phyloP scores from a whole-genome alignment of 371 early-diverging fungal genomes.

The Syncephalastrum monosporum region DNA sequence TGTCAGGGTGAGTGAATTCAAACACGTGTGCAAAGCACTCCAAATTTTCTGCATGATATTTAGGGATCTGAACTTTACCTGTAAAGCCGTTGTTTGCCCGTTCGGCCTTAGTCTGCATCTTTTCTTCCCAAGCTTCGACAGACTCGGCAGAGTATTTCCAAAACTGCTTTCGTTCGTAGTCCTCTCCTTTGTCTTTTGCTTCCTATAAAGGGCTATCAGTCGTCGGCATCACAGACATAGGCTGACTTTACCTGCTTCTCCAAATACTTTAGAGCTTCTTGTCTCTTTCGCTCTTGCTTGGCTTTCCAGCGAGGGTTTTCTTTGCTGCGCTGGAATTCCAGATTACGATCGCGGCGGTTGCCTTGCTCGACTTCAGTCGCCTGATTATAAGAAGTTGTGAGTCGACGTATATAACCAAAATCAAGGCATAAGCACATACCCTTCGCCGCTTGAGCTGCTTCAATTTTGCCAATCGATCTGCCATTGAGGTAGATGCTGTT shows the following conservation, averaged over 20 bases:
- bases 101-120: constrained; percentile 64
- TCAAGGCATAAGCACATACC: constrained; percentile 3
- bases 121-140: constrained; percentile 86
- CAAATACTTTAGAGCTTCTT: constrained; percentile 72
- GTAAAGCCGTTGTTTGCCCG: constrained; percentile 81
- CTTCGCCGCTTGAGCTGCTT: constrained; percentile 24
- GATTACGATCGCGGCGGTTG: constrained; percentile 77
- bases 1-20: neutral
- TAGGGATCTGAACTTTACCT: constrained; percentile 35
- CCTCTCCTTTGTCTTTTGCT: constrained; percentile 70
- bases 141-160: constrained; percentile 87
- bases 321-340: constrained; percentile 77
- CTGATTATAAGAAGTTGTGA: constrained; percentile 12
- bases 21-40: no score
- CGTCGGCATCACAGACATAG: neutral
- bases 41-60: no score
- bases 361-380: constrained; percentile 64
- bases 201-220: constrained; percentile 31
- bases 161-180: constrained; percentile 80
- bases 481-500: constrained; percentile 9
- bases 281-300: constrained; percentile 64
- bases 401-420: neutral
- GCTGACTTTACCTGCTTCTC: constrained; percentile 47
- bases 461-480: constrained; percentile 19
- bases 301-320: constrained; percentile 67